A percentile compares a stretch with the other conserved stretches of the same genome.
These are phyloP conservation scores for Syncephalastrum contaminatum DNA, from an alignment of 371 early-diverging fungal species.

Conservation along the genomic window DNA sequence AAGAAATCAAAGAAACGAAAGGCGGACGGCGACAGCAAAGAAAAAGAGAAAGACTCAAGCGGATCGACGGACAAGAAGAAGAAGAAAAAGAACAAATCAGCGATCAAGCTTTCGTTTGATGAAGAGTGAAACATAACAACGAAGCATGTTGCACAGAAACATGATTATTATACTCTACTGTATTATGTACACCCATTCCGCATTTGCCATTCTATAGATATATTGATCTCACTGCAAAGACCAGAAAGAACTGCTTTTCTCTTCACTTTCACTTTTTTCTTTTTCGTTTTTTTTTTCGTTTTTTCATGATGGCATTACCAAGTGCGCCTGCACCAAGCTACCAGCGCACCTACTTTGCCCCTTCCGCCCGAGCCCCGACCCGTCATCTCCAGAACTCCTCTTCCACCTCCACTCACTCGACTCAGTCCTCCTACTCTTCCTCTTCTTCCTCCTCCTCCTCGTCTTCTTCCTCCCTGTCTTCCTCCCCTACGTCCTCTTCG, in stretches of 20 bases:
- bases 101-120: constrained; percentile 38
- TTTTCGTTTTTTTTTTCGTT: not conserved
- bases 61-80: constrained; percentile 24
- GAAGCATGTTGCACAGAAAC: too few species aligned
- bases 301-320: too few species aligned
- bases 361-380: constrained; percentile 1
- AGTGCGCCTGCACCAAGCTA: constrained; percentile 14
- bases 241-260: too few species aligned
- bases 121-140: constrained; percentile 11
- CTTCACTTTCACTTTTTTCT: not conserved
- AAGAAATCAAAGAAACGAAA: constrained; percentile 22
- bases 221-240: too few species aligned
- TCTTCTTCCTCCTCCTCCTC: too few species aligned
- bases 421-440: too few species aligned
- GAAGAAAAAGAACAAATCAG: constrained; percentile 30
- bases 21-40: constrained; percentile 20
- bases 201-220: too few species aligned
- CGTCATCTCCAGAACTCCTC: constrained; percentile 4
- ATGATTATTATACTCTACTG: too few species aligned
- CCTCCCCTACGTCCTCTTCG: too few species aligned
- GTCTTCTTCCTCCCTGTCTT: too few species aligned
- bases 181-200: too few species aligned
- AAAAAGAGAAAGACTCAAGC: constrained; percentile 13
- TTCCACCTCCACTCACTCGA: too few species aligned
- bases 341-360: constrained; percentile 4